These are phyloP conservation scores for Orobanche coerulescens DNA, from an alignment of 257 asterid species.

Conservation along the genomic window DNA sequence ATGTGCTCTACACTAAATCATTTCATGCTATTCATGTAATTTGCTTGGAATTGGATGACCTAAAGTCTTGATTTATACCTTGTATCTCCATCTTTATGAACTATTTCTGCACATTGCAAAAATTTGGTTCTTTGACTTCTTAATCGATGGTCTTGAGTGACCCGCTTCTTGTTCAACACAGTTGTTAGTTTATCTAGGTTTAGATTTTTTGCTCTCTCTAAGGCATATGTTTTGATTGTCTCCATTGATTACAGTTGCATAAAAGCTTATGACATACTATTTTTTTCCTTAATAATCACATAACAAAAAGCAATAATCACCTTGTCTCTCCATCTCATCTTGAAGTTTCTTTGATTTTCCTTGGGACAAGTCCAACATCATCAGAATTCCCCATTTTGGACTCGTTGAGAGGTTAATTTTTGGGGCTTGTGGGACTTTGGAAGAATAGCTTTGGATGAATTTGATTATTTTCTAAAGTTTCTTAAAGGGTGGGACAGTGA, in stretches of 20 bases:
- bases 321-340: neutral
- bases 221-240: neutral
- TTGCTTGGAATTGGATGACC: neutral
- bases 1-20: neutral
- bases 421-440: neutral
- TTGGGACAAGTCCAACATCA: neutral
- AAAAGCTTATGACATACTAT: neutral
- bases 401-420: neutral
- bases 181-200: neutral
- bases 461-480: neutral
- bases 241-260: neutral
- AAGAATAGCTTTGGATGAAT: neutral
- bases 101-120: neutral
- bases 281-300: neutral
- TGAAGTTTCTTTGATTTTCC: neutral
- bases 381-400: neutral
- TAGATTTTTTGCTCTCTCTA: neutral
- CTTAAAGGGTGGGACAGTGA: neutral
- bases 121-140: neutral
- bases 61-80: neutral
- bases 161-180: neutral
- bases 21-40: neutral
- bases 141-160: neutral
- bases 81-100: neutral
- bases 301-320: neutral